Percentiles rank a stretch among this genome's conserved stretches.
These are phyloP conservation scores for Penicillium simplicissimum DNA, from an alignment of 495 filamentous ascomycete genomes.

Conservation along the genomic window DNA sequence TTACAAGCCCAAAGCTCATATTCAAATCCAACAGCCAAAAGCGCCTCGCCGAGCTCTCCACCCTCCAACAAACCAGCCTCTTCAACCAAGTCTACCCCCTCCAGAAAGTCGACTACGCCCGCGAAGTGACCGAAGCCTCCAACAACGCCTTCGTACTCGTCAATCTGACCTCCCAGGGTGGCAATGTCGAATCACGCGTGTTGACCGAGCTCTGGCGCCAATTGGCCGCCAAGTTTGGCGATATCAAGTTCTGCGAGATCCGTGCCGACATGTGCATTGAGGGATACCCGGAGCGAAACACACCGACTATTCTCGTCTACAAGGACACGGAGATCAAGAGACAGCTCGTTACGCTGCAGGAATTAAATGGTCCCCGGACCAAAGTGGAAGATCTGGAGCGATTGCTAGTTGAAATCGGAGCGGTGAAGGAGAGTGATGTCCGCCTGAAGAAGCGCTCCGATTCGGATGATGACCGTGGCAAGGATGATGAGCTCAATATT, in stretches of 20 bases:
- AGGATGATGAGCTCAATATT: conserved; percentile 45
- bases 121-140: conserved; percentile 91
- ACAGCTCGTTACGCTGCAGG: conserved; percentile 83
- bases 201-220: conserved; percentile 86
- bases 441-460: conserved; percentile 66
- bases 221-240: conserved; percentile 78
- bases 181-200: conserved; percentile 79
- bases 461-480: conserved; percentile 56
- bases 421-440: conserved; percentile 72
- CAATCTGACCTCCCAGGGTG: conserved; percentile 77
- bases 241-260: conserved; percentile 98
- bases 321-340: conserved; percentile 86
- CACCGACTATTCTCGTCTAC: conserved; percentile 91
- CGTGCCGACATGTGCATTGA: conserved; percentile 91
- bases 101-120: conserved; percentile 87
- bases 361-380: conserved; percentile 70
- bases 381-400: conserved; percentile 68
- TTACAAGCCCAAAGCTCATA: conserved; percentile 17
- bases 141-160: conserved; percentile 74
- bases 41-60: conserved; percentile 76
- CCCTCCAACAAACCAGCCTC: conserved; percentile 68
- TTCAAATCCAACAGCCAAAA: conserved; percentile 57
- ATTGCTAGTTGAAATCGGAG: conserved; percentile 78
- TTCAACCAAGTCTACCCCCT: conserved; percentile 91
- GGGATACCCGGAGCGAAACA: conserved; percentile 91